Evolutionary conservation across 495 filamentous ascomycete species (phyloP), one percentile per base, ranked within the genome.

Genomic region (Cetradonia linearis): DNA sequence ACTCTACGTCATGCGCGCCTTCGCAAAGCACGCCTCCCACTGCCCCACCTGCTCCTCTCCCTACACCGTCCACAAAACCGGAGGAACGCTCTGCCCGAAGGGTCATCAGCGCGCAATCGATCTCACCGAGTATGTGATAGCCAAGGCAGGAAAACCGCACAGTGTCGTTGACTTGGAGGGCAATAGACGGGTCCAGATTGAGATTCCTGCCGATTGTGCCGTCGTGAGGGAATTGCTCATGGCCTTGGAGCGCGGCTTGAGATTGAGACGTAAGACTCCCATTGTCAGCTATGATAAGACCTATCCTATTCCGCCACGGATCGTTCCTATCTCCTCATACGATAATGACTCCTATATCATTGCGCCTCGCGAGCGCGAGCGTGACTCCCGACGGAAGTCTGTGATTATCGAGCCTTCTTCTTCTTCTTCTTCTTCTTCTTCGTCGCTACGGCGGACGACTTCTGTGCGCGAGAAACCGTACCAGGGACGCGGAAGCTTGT

Each of bases 41-140:
- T 82, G 79, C 71, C 40, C 65, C 25, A 56, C 60, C 27, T 82
- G 79, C 62, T 65, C 65, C 16, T 56, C 72, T 33, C 70, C 78
- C 5, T 70, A 76, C 58, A 59, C 73, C 40, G 66, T 68, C 23
- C 64, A 66, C 58, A 64, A 57, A n/a, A 68, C 72, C 46, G 69
- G 74, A 30, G 64, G 65, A 11, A 67, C 67, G 31, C 72, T 81
- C 63, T 82, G 79, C 63, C 69, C 76, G 42, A 75, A 73, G 53
- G 79, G 79, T n/a, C 68, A 74, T 58, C 66, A 65, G 49, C 70
- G 72, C 42, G 79, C 79, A 54, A 53, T 67, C 55, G 71, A 76
- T 62, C 75, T 82, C n/a, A 69, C 70, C 60, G 68, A 72, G 20
- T 81, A 81, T 61, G 62, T 81, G 28, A 76, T 78, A 71, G 71